Base-by-base conservation (phyloP, 306 rosid genomes). In the Vigna trinervia region DNA sequence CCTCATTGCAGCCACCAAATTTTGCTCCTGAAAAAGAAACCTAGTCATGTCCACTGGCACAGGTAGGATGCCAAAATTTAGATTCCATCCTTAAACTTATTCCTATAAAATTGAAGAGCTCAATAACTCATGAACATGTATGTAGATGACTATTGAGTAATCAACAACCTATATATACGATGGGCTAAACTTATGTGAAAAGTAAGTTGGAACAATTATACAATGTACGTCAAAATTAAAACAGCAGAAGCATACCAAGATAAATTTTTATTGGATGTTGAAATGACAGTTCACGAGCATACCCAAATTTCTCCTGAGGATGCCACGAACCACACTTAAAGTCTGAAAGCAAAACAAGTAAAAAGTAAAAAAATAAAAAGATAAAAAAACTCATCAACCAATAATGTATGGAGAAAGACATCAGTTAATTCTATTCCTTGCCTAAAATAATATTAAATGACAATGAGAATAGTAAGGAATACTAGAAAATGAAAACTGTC, bases 241-340 rank as follows among this genome's bases (percentile, higher is more conserved):
- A 63, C 68, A 59, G 60, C 32, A 73, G 34, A 60, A 66, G 41
- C 87, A 50, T 92, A 95, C 99, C 99, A 82, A 92, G 91, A 81
- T 95, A 95, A 47, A 95, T 13, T 89, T 95, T 95, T 74, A 95
- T 95, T 26, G 99, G 99, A 86, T 92, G 98, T 76, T 88, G 96
- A 89, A 91, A 95, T 70, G 96, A 87, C 61, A 91, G 74, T 76
- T 89, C 94, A 26, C 99, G 99, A 60, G 88, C 77, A 86, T 87
- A 84, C 78, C 97, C 97, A 86, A 81, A 88, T 34, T 83, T 85
- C 58, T 87, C 96, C 73, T 87, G 89, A 80, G 87, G 87, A 28
- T 64, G 75, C 99, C 99, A 95, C 10, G 84, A 71, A 69, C 80
- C 86, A 83, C 96, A 88, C 78, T 71, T 82, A 5, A 95, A 85